A percentile compares a stretch with the other conserved stretches of the same genome.
These are phyloP conservation scores for Graphium sp. DNA, from an alignment of 2,329 filamentous ascomycete genomes.

Conservation along the genomic window DNA sequence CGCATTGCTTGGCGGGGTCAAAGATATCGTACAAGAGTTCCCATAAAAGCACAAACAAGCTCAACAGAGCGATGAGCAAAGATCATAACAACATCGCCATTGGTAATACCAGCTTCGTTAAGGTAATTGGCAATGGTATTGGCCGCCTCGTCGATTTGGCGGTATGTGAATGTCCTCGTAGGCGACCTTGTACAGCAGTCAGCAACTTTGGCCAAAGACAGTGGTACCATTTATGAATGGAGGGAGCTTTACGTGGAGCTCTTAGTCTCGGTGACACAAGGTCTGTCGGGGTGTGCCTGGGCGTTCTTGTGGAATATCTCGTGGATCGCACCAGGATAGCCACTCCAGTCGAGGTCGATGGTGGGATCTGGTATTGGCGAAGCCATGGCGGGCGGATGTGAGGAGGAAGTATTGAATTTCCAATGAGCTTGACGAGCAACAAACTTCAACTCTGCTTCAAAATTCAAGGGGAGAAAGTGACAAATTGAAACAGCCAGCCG, in stretches of 20 bases:
- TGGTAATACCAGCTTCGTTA: constrained; percentile 51
- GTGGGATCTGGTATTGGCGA: constrained; percentile 43
- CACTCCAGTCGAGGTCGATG: constrained; percentile 48
- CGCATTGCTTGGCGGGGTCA: too few relatives aligned
- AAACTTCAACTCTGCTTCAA: too few relatives aligned
- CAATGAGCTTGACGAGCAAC: too few relatives aligned
- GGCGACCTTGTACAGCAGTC: constrained; percentile 22
- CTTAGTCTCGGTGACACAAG: constrained; percentile 32
- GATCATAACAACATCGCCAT: constrained; percentile 86
- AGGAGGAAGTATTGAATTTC: too few relatives aligned
- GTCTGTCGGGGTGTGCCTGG: constrained; percentile 42
- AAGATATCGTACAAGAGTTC: too few relatives aligned
- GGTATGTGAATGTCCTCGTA: constrained; percentile 60
- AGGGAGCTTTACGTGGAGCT: constrained; percentile 15
- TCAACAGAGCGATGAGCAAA: constrained; percentile 66
- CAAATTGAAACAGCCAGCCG: too few relatives aligned
- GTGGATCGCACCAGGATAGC: constrained; percentile 49
- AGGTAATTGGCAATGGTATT: constrained; percentile 71
- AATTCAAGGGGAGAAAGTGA: too few relatives aligned
- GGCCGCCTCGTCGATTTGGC: constrained; percentile 71
- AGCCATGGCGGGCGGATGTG: constrained; percentile 3
- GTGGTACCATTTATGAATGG: too few relatives aligned
- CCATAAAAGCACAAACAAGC: constrained; percentile 58
- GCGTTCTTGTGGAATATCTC: constrained; percentile 55
- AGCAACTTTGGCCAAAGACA: constrained; percentile 1